Conservation (phyloP, 306 rosid species). For the Trifolium repens region DNA sequence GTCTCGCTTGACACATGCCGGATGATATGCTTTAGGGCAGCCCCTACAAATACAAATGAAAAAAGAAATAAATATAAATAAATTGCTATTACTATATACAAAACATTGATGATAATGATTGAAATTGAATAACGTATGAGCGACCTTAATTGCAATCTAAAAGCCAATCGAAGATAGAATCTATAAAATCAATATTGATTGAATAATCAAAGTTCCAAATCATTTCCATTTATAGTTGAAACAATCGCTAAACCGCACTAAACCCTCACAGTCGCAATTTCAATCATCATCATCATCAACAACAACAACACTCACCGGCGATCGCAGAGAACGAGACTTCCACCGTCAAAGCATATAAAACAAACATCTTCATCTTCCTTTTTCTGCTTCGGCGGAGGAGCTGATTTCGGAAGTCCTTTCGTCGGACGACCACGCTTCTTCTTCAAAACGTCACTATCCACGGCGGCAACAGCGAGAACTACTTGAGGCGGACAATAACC, state of each 20-base stretch:
- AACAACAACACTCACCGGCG: conserved; percentile 71
- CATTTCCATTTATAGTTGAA: neutral
- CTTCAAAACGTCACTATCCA: conserved; percentile 48
- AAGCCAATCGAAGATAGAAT: conserved; percentile 24
- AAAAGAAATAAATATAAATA: neutral
- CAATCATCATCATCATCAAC: neutral
- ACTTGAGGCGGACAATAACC: conserved; percentile 12
- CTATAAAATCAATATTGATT: neutral
- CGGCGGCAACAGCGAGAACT: conserved; percentile 32
- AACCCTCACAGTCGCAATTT: neutral
- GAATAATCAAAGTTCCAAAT: neutral
- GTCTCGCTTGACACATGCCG: conserved; percentile 89
- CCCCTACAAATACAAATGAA: conserved; percentile 55
- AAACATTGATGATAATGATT: conserved; percentile 23
- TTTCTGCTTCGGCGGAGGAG: conserved; percentile 51
- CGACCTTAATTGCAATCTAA: conserved; percentile 37
- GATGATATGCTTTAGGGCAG: conserved; percentile 98
- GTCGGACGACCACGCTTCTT: conserved; percentile 88
- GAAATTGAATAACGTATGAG: conserved; percentile 9
- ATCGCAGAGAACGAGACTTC: conserved; percentile 97
- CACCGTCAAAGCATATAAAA: conserved; percentile 97
- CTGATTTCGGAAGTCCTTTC: conserved; percentile 47
- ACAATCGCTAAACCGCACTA: neutral
- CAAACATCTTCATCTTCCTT: conserved; percentile 92
- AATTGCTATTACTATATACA: neutral